A percentile compares a stretch with the other conserved stretches of the same genome.
Conservation (phyloP, 1,284 basidiomycete genomes). For the Cutaneotrichosporon sp. region DNA sequence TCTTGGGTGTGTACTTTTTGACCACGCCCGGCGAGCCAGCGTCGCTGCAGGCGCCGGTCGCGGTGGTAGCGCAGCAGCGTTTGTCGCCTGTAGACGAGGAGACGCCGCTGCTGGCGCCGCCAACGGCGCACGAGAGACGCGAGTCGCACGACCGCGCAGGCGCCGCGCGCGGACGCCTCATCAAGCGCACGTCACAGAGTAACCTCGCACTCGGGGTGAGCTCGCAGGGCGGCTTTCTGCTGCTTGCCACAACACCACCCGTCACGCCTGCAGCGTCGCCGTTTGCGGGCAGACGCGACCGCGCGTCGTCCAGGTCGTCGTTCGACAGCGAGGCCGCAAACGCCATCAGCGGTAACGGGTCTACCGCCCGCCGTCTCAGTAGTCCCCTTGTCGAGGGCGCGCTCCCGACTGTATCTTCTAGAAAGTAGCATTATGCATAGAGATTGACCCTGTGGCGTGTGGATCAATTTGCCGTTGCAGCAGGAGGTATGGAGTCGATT, state of each 20-base stretch:
- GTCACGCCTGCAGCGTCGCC: neutral
- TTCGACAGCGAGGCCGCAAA: neutral
- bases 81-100: conserved; percentile 17
- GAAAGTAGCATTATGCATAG: neutral
- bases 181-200: conserved; percentile 14
- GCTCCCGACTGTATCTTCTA: conserved; percentile 1
- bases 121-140: neutral
- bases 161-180: neutral
- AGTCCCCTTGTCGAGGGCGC: neutral
- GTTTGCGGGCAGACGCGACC: neutral
- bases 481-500: neutral
- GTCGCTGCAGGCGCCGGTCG: no score
- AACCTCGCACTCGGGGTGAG: conserved; percentile 28
- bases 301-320: neutral
- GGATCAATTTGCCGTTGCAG: neutral
- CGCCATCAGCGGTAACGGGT: neutral
- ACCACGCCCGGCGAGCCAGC: conserved; percentile 24
- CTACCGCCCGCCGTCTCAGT: neutral
- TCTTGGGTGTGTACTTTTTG: conserved; percentile 61
- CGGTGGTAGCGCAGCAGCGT: neutral
- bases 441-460: no score
- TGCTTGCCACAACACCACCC: conserved; percentile 41
- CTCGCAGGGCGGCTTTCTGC: conserved; percentile 36
- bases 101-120: conserved; percentile 22
- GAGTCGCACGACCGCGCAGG: neutral